Percentiles rank a stretch among this genome's conserved stretches.
phyloP scores from a whole-genome alignment of 2,329 filamentous ascomycete genomes.

The Keithomyces neogunnii region DNA sequence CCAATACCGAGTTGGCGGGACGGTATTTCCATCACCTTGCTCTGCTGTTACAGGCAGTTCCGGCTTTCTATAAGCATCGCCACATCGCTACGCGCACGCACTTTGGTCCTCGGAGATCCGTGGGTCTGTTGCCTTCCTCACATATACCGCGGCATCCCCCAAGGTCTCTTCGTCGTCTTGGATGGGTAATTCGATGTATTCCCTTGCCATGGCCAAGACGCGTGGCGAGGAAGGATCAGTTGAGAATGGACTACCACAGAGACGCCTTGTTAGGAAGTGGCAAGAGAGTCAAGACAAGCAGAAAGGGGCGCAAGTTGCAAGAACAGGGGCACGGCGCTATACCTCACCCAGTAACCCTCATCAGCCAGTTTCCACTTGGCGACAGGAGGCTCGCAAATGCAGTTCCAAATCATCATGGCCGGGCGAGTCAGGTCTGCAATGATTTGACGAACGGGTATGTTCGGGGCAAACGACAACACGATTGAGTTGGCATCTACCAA shows the following conservation, averaged over 20 bases:
- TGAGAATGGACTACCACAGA: conserved; percentile 1
- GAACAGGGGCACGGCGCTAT: background rate
- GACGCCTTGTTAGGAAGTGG: background rate
- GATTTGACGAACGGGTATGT: conserved; percentile 14
- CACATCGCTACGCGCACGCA: no score
- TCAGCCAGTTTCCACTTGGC: background rate
- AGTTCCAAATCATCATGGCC: conserved; percentile 13
- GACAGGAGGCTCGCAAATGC: background rate
- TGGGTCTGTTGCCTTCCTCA: background rate
- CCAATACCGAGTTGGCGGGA: no score
- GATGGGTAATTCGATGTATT: background rate
- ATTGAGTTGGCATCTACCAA: conserved; percentile 11
- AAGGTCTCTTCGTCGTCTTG: background rate
- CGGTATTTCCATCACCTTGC: no score
- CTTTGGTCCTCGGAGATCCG: no score
- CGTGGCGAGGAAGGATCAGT: conserved; percentile 3
- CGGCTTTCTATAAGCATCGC: no score
- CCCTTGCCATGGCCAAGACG: conserved; percentile 1
- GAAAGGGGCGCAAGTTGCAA: background rate
- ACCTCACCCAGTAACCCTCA: background rate
- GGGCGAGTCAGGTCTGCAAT: conserved; percentile 12
- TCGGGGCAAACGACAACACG: conserved; percentile 10
- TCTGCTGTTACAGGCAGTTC: no score
- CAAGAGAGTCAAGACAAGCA: background rate
- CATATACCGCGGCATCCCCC: background rate